Evolutionary conservation across 2,329 filamentous ascomycete species (phyloP), one percentile per base, ranked within the genome.

Genomic region (Calycina marina): DNA sequence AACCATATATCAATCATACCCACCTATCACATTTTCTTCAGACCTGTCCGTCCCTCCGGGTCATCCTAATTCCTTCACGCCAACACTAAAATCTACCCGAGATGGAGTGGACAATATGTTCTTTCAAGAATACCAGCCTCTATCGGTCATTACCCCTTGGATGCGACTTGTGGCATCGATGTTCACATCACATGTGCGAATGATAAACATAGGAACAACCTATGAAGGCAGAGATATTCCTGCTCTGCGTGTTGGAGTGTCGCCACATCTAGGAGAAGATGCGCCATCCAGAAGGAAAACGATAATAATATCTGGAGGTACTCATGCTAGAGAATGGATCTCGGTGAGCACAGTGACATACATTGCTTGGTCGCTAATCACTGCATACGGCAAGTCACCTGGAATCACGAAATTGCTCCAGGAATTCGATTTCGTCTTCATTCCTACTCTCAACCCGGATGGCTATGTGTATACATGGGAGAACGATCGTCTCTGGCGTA

Each of bases 311-410:
- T 76, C 76, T 4, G 90, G 84, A 33, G 88, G 88, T 30, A 66
- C 81, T n/a, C 90, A 96, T 55, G 88, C 86, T 3, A 72, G 90
- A 22, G 90, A 98, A 62, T 98, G 90, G 90, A 93, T 98, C 43
- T 83, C 84, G 28, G 85, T 79, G 1, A 90, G 78, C 48, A 93
- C 85, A 0, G 83, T 92, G 32, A 92, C 79, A 47, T 96, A 93
- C 48, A 61, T 93, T 17, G 84, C 88, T 6, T 93, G 90, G 70
- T 81, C 73, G 11, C 66, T 96, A 29, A 81, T 93, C 47, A 86
- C 80, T 1, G 71, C 74, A 4, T 92, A 88, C 53, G 81, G 80
- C 38, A 82, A 83, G 42, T 63, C 69, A 56, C 67, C 49, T 40
- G 66, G 60, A 56, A 76, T 92, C 33, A 86, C 80, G 13, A 77